Conservation (phyloP, 225 moss, liverwort and hornwort genomes). For the Sphagnum tenellum region DNA sequence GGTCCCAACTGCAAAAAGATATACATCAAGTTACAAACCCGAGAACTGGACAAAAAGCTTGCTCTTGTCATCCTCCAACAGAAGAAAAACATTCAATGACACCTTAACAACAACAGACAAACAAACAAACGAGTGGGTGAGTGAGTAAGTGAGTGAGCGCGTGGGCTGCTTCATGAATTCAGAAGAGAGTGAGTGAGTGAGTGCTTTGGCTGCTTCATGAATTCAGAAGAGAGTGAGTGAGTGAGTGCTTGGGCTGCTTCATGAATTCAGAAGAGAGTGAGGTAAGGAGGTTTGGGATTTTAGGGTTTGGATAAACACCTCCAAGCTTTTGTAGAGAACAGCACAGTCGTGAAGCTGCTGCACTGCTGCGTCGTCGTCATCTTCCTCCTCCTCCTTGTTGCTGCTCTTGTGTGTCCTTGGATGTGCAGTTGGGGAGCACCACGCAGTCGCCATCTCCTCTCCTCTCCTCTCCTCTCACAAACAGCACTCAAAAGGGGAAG, state of each 20-base stretch:
- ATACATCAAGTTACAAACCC: no score
- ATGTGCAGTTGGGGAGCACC: conserved; percentile 4
- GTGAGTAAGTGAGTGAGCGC: no score
- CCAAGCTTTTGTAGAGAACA: conserved; percentile 41
- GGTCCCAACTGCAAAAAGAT: no score
- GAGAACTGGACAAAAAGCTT: no score
- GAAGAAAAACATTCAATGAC: no score
- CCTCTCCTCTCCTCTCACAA: not conserved
- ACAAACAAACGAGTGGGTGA: not conserved
- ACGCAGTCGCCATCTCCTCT: conserved; percentile 2
- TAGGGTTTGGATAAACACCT: conserved; percentile 5
- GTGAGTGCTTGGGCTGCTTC: not conserved
- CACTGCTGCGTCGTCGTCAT: conserved; percentile 33
- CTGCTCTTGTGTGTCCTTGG: not conserved
- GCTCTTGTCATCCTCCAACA: no score
- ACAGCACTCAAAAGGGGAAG: not conserved
- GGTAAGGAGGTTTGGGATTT: no score
- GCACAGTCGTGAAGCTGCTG: conserved; percentile 42
- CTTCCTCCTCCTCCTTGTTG: not conserved
- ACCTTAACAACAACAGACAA: no score
- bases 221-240: not conserved
- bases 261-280: not conserved
- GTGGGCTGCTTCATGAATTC: no score
- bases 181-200: not conserved
- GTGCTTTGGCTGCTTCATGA: not conserved